These are phyloP conservation scores for Rhizopus microsporus DNA, from an alignment of 371 early-diverging fungal species.

Conservation along the genomic window DNA sequence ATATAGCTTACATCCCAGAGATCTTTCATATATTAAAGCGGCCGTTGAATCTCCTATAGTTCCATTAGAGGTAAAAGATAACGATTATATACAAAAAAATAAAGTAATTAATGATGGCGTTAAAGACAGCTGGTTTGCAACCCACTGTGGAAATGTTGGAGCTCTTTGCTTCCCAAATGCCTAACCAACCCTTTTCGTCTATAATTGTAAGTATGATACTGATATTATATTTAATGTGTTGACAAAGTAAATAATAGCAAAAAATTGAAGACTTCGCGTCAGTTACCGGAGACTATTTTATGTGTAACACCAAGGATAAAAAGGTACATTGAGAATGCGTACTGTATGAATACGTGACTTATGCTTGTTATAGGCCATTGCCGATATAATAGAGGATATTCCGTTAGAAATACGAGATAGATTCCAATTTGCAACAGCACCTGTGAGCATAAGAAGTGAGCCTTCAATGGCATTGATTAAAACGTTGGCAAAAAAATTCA, in stretches of 20 bases:
- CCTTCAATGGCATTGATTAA: conserved; percentile 26
- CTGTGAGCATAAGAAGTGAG: conserved; percentile 53
- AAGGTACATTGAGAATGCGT: conserved; percentile 39
- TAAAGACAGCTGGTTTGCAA: conserved; percentile 74
- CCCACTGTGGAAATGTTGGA: conserved; percentile 84
- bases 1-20: conserved; percentile 24
- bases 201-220: conserved; percentile 53
- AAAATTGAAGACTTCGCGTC: conserved; percentile 72
- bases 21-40: conserved; percentile 34
- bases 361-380: conserved; percentile 44
- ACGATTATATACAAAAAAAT: background rate
- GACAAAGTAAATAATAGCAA: conserved; percentile 30
- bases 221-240: conserved; percentile 8
- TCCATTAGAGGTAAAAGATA: conserved; percentile 29
- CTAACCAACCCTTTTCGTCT: conserved; percentile 60
- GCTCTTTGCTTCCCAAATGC: conserved; percentile 74
- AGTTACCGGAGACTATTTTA: conserved; percentile 69
- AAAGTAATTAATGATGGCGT: background rate
- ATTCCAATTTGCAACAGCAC: conserved; percentile 68
- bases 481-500: conserved; percentile 44
- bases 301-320: conserved; percentile 73
- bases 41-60: conserved; percentile 34
- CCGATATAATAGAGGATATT: conserved; percentile 64
- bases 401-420: conserved; percentile 63
- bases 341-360: background rate